These are phyloP conservation scores for Cutaneotrichosporon cyanovorans DNA, from an alignment of 1,284 basidiomycete genomes.

Conservation along the genomic window DNA sequence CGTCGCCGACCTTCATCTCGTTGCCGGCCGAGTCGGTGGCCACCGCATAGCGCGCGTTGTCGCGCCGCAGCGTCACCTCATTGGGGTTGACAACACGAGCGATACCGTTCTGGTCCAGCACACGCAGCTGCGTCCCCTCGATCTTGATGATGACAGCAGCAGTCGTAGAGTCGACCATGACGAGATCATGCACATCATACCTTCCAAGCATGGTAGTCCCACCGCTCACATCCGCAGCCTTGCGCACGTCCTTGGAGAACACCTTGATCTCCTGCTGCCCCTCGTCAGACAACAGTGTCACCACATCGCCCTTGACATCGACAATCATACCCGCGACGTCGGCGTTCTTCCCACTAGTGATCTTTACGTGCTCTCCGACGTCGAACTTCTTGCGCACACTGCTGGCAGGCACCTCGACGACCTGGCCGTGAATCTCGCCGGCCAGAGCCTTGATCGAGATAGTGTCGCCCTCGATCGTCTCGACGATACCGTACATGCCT, in stretches of 20 bases:
- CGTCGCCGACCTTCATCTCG: conserved; percentile 64
- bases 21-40: conserved; percentile 86
- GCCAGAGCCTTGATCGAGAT: conserved; percentile 64
- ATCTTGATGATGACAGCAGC: conserved; percentile 97
- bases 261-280: conserved; percentile 94
- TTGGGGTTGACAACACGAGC: conserved; percentile 84
- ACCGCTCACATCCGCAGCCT: conserved; percentile 79
- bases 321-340: conserved; percentile 96
- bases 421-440: conserved; percentile 63
- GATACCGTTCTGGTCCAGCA: conserved; percentile 89
- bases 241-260: conserved; percentile 94
- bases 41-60: conserved; percentile 68
- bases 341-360: conserved; percentile 87
- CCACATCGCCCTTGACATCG: conserved; percentile 79
- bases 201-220: conserved; percentile 70
- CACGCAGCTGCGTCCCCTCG: conserved; percentile 87
- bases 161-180: conserved; percentile 88
- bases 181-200: conserved; percentile 92
- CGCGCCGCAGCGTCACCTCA: conserved; percentile 85
- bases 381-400: conserved; percentile 93
- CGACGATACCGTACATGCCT: conserved; percentile 85
- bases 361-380: conserved; percentile 96
- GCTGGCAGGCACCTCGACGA: conserved; percentile 69
- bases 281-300: conserved; percentile 97
- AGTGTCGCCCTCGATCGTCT: conserved; percentile 78